Evolutionary conservation across 2,329 filamentous ascomycete genomes (phyloP).

Genomic region (Fusarium fujikuroi): DNA sequence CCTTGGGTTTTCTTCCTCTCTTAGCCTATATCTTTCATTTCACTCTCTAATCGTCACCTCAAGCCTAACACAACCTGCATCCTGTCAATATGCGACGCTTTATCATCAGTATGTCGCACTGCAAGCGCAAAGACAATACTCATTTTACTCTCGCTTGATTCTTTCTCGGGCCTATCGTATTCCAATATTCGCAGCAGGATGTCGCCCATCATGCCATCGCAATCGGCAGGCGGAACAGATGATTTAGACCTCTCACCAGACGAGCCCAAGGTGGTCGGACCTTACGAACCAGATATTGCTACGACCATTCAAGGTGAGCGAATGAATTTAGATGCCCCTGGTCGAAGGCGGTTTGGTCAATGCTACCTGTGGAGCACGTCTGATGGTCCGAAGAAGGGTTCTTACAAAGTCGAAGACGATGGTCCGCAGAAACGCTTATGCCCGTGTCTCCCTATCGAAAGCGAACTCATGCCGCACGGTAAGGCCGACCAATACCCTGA

Average conservation of each 20-base stretch:
- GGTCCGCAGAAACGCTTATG: neutral
- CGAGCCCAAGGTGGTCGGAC: accelerated
- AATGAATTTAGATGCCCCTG: neutral
- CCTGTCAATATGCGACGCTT: neutral
- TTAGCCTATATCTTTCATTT: neutral
- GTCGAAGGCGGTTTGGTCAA: neutral
- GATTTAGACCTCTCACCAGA: neutral
- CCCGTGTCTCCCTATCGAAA: neutral
- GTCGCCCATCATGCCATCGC: neutral
- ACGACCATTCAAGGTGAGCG: neutral
- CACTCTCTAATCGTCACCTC: too few species aligned
- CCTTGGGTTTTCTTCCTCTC: neutral
- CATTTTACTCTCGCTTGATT: too few species aligned
- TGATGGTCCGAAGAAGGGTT: neutral
- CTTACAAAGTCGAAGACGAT: neutral
- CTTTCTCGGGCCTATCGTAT: neutral
- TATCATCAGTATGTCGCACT: neutral
- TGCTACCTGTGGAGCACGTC: neutral
- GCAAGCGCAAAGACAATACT: neutral
- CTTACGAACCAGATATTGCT: neutral
- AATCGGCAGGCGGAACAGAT: neutral
- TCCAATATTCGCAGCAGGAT: neutral
- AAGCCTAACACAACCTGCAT: too few species aligned
- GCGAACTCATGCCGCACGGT: neutral
- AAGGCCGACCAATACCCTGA: neutral